Percentiles rank a stretch among this genome's conserved stretches.
Evolutionary conservation across 1,284 basidiomycete genomes (phyloP).

Genomic region (Sporisorium exsertum): DNA sequence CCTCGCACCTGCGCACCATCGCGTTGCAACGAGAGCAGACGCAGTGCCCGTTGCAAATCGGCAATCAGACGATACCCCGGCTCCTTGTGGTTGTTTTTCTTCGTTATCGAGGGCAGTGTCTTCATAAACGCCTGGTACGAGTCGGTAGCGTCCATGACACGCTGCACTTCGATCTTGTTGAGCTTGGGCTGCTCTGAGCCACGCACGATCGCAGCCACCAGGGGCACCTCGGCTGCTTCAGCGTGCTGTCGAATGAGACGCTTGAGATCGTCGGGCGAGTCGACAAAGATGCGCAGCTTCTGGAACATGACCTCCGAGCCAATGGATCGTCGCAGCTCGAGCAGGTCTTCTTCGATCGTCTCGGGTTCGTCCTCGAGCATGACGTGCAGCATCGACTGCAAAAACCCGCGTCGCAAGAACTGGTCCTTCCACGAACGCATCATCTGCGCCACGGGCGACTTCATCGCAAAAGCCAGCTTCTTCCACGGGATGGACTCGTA

Average conservation of each 20-base stretch:
- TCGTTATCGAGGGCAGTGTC: constrained; percentile 49
- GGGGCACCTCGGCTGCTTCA: constrained; percentile 58
- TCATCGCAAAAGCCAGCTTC: constrained; percentile 61
- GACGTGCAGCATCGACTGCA: constrained; percentile 59
- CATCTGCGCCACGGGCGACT: constrained; percentile 58
- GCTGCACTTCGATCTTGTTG: constrained; percentile 62
- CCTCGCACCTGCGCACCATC: constrained; percentile 65
- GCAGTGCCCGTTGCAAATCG: constrained; percentile 59
- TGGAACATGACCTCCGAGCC: constrained; percentile 61
- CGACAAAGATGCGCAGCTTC: constrained; percentile 63
- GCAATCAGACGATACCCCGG: constrained; percentile 58
- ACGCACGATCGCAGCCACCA: constrained; percentile 66
- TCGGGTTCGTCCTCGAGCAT: constrained; percentile 63
- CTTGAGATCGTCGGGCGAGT: constrained; percentile 62
- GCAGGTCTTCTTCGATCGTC: constrained; percentile 60
- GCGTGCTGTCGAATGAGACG: constrained; percentile 64
- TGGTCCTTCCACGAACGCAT: constrained; percentile 59
- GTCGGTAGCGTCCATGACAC: constrained; percentile 61
- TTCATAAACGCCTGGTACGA: constrained; percentile 59
- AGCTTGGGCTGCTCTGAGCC: constrained; percentile 65
- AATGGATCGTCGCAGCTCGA: constrained; percentile 53
- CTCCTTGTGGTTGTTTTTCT: constrained; percentile 59
- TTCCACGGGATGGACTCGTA: constrained; percentile 64
- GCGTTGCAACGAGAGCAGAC: constrained; percentile 61
- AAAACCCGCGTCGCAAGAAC: constrained; percentile 56